These are phyloP conservation scores for Parasitella parasitica DNA, from an alignment of 371 early-diverging fungal genomes.

Conservation along the genomic window DNA sequence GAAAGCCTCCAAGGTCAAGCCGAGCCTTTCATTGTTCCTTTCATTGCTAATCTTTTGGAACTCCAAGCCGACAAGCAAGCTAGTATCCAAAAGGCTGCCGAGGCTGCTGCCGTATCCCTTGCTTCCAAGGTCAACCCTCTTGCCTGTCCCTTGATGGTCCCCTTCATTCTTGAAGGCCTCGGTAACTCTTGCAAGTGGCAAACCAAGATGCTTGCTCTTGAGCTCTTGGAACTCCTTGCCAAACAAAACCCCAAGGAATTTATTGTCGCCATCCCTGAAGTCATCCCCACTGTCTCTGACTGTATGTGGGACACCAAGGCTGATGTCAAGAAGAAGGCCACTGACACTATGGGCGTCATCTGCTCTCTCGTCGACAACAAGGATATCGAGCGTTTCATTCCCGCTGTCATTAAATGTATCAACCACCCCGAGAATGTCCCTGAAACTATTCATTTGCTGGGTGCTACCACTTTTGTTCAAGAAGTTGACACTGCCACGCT, in stretches of 20 bases:
- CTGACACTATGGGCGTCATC: conserved; percentile 52
- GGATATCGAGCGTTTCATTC: conserved; percentile 67
- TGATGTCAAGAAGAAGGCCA: conserved; percentile 58
- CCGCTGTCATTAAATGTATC: conserved; percentile 62
- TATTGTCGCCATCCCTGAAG: conserved; percentile 61
- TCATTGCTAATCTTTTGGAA: conserved; percentile 58
- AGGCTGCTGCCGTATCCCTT: conserved; percentile 54
- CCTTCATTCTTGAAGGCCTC: conserved; percentile 58
- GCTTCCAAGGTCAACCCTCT: conserved; percentile 51
- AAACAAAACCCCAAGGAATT: conserved; percentile 58
- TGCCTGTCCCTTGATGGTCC: conserved; percentile 58
- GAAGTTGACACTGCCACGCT: conserved; percentile 79
- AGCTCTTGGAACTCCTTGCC: conserved; percentile 55
- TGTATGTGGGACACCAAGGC: conserved; percentile 75
- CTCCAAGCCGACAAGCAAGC: conserved; percentile 68
- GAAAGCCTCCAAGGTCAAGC: conserved; percentile 43
- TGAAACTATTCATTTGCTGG: conserved; percentile 65
- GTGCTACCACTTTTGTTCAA: conserved; percentile 76
- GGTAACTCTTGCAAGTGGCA: conserved; percentile 77
- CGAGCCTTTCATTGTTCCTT: conserved; percentile 63
- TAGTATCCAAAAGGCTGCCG: conserved; percentile 62
- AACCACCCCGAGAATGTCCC: conserved; percentile 68
- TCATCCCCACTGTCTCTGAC: conserved; percentile 72
- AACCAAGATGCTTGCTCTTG: conserved; percentile 65
- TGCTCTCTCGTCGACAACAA: conserved; percentile 62